These are phyloP conservation scores for Mycena rosella DNA, from an alignment of 768 basidiomycete species.

Conservation along the genomic window DNA sequence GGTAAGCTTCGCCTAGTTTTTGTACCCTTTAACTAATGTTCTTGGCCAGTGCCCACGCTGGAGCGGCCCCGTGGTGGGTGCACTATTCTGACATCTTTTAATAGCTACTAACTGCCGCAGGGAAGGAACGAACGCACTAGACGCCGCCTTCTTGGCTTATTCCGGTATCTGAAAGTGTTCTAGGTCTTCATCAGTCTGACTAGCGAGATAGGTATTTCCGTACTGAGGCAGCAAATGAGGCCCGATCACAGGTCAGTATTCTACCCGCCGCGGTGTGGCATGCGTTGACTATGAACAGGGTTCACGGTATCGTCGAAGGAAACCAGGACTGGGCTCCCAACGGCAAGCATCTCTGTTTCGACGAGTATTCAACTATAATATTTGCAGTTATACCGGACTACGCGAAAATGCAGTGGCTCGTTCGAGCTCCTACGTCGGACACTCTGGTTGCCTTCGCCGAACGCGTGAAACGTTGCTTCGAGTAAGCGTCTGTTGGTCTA, in stretches of 20 bases:
- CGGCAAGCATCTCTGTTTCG: conserved; percentile 55
- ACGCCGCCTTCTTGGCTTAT: conserved; percentile 90
- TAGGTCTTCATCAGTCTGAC: too few relatives aligned
- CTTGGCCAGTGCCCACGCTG: conserved; percentile 76
- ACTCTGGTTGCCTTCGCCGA: conserved; percentile 68
- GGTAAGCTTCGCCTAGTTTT: conserved; percentile 56
- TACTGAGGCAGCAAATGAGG: conserved; percentile 88
- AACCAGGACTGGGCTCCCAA: conserved; percentile 73
- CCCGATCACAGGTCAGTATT: conserved; percentile 67
- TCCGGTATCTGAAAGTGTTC: conserved; percentile 49
- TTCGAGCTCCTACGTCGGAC: conserved; percentile 73
- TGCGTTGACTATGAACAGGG: conserved; percentile 45
- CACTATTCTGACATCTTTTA: conserved; percentile 20
- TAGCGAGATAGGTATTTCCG: conserved; percentile 59
- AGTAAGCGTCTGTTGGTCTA: conserved; percentile 57
- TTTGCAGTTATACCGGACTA: conserved; percentile 85
- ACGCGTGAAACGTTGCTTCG: conserved; percentile 77
- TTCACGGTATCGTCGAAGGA: conserved; percentile 83
- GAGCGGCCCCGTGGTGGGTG: conserved; percentile 78
- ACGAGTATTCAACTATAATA: conserved; percentile 1
- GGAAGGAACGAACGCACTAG: conserved; percentile 90
- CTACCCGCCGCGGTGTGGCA: background rate
- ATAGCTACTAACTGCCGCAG: conserved; percentile 42
- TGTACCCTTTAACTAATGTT: conserved; percentile 7
- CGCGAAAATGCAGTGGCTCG: conserved; percentile 78